Conservation (phyloP, 371 early-diverging fungal genomes). For the Lichtheimia ornata region DNA sequence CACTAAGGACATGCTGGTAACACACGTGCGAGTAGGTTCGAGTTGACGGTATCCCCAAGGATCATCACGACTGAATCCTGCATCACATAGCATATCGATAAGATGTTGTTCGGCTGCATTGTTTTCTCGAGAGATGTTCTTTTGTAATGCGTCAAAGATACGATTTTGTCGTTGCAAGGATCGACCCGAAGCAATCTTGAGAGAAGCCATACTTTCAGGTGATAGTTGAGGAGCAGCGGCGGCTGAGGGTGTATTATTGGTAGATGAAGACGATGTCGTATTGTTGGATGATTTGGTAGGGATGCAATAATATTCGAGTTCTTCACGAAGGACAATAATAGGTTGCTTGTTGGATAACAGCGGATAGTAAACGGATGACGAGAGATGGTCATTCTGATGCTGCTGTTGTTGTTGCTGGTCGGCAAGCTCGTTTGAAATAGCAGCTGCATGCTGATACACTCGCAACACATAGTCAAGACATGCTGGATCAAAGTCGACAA, state of each 20-base stretch:
- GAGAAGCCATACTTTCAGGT: conserved; percentile 30
- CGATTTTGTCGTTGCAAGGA: conserved; percentile 65
- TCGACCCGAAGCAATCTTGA: conserved; percentile 67
- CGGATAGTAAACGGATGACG: conserved; percentile 52
- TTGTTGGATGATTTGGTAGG: conserved; percentile 24
- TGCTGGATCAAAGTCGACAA: conserved; percentile 68
- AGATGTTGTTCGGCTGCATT: conserved; percentile 82
- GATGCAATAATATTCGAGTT: conserved; percentile 64
- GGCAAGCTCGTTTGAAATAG: conserved; percentile 11
- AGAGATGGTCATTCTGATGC: conserved; percentile 22
- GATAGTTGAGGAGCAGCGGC: neutral
- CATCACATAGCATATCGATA: conserved; percentile 86
- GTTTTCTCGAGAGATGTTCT: conserved; percentile 71
- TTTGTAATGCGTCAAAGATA: conserved; percentile 78
- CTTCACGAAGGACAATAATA: conserved; percentile 65
- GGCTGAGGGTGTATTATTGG: neutral
- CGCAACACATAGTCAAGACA: conserved; percentile 64
- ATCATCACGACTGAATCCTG: conserved; percentile 75
- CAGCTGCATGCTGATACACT: conserved; percentile 39
- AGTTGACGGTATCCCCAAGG: conserved; percentile 79
- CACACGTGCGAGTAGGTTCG: conserved; percentile 68
- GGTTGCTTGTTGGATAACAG: conserved; percentile 68
- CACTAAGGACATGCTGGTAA: conserved; percentile 73
- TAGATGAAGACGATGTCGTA: conserved; percentile 11
- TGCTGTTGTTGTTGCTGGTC: conserved; percentile 24